Percentiles rank a stretch among this genome's conserved stretches.
Conservation (phyloP, 2,329 filamentous ascomycete species). For the Sodiomyces alkalinus region DNA sequence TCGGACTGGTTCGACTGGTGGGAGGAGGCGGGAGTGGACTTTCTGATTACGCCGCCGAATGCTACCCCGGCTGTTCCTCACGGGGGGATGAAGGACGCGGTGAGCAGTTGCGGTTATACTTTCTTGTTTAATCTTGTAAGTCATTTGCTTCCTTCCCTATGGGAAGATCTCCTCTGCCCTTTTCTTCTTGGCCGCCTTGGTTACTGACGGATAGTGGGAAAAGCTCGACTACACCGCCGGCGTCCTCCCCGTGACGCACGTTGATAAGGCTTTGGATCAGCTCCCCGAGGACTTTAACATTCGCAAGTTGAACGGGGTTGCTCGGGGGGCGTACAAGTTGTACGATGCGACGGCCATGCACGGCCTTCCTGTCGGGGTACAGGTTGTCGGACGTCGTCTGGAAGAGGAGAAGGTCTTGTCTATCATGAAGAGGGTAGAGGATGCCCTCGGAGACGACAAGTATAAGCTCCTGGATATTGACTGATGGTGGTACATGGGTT, state of each 20-base stretch:
- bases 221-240: conserved; percentile 80
- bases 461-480: conserved; percentile 36
- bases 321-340: conserved; percentile 68
- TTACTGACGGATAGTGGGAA: conserved; percentile 1
- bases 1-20: conserved; percentile 75
- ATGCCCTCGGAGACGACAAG: conserved; percentile 46
- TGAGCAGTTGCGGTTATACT: conserved; percentile 81
- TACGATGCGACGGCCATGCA: conserved; percentile 77
- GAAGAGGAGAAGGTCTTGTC: conserved; percentile 81
- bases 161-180: too few species aligned
- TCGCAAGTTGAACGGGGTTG: conserved; percentile 60
- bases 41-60: conserved; percentile 73
- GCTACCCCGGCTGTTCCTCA: conserved; percentile 82
- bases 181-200: background rate
- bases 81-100: conserved; percentile 69
- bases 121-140: conserved; percentile 79
- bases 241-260: conserved; percentile 72
- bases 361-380: conserved; percentile 73
- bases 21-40: conserved; percentile 57
- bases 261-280: conserved; percentile 54
- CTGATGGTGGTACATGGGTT: too few species aligned
- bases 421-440: conserved; percentile 65
- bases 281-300: conserved; percentile 46
- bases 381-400: conserved; percentile 64
- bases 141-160: too few species aligned